Evolutionary conservation across 805 yeast species (phyloP).

Genomic region (Pachysolen tannophilus): DNA sequence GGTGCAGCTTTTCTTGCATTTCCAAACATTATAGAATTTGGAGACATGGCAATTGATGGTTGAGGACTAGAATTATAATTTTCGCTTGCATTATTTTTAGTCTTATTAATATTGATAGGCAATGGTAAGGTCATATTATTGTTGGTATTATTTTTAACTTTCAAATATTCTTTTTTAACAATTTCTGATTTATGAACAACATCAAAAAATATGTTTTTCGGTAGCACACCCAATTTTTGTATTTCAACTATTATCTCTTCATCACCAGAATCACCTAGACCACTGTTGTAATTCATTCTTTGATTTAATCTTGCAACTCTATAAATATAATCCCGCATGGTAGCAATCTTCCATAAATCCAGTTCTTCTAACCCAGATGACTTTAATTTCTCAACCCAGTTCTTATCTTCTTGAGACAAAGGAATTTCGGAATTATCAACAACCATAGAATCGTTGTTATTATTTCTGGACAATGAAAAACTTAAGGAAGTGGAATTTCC

Average conservation of each 20-base stretch:
- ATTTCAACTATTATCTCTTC: conserved; percentile 15
- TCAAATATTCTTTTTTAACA: too few relatives aligned
- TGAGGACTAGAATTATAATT: neutral
- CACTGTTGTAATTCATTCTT: neutral
- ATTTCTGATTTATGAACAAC: conserved; percentile 21
- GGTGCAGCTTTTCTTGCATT: conserved; percentile 26
- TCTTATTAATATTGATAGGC: neutral
- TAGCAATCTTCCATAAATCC: conserved; percentile 79
- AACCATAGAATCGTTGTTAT: conserved; percentile 21
- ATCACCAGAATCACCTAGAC: conserved; percentile 9
- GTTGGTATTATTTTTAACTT: neutral
- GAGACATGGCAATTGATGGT: conserved; percentile 10
- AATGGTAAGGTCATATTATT: conserved; percentile 7
- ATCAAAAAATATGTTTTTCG: conserved; percentile 47
- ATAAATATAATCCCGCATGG: conserved; percentile 58
- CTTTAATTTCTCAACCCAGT: conserved; percentile 65
- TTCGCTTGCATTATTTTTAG: too few relatives aligned
- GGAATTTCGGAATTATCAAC: conserved; percentile 38
- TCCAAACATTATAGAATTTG: conserved; percentile 11
- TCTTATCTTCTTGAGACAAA: conserved; percentile 56
- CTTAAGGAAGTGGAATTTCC: conserved; percentile 10
- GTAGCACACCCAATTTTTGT: conserved; percentile 30
- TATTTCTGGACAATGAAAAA: conserved; percentile 13
- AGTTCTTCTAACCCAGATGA: conserved; percentile 65
- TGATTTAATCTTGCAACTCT: conserved; percentile 38